Base-by-base conservation (phyloP, 2,329 filamentous ascomycete species). In the Sarocladium brachiariae region DNA sequence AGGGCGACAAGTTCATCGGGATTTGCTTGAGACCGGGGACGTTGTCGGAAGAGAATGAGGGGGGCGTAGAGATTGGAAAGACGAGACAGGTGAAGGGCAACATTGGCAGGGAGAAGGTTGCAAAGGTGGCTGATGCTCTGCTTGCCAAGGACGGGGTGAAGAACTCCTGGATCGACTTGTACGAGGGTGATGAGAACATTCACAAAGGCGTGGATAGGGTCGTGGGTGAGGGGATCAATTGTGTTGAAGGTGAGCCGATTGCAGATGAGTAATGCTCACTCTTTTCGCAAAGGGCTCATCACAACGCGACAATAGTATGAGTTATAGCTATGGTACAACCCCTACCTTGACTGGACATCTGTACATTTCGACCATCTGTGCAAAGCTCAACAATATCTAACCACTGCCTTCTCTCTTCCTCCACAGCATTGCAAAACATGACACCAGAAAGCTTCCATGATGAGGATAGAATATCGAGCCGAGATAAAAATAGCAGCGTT, bases 71-170 rank as follows among this genome's bases (percentile, higher is more conserved):
- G 57, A 62, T 80, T 4, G 76, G 77, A 30, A 74, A 70, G 63
- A 72, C 69, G 2, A 59, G 61, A n/a, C 54, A 54, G 2, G 55
- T 66, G 8, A 58, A 55, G 31, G 73, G 72, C 11, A 62, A 59
- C 1, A 73, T 77, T 43, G 76, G 75, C 52, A 72, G 84, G 6
- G 78, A 75, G 50, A 74, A 78, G 57, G 83, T 87, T 9, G 84
- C 84, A 6, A 65, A 71, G 51, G 71, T 81, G 2, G 74, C 78
- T 1, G 77, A 77, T 9, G 67, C 74, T 55, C 66, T 84, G 54
- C 68, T 87, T 47, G 78, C 75, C 2, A 63, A 64, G 0, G 70
- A 71, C 1, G 68, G 68, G 5, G 61, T 74, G 21, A 71, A 68
- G 65, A 78, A 66, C 49, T 63, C 62, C 11, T 83, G 79, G 77